A percentile compares a stretch with the other conserved stretches of the same genome.
phyloP scores from a whole-genome alignment of 148 eudicot genomes.

The Camellia lanceoleosa region DNA sequence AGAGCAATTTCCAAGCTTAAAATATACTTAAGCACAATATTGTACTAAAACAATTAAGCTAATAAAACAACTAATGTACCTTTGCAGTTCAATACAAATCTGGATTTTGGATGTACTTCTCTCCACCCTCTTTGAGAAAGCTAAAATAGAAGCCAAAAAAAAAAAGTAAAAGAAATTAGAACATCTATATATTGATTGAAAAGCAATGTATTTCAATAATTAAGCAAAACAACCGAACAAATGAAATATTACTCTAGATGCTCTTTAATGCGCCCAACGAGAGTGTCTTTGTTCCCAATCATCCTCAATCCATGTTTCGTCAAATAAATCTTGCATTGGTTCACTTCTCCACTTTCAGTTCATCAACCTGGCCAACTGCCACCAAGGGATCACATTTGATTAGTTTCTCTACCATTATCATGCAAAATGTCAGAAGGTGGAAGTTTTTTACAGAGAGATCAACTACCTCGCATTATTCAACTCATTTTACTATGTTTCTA shows the following conservation, averaged over 20 bases:
- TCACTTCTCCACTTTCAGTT: conserved; percentile 51
- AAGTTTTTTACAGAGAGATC: too few species aligned
- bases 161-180: background rate
- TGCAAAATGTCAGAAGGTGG: too few species aligned
- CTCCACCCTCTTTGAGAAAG: conserved; percentile 59
- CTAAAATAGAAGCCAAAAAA: conserved; percentile 31
- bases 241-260: conserved; percentile 45
- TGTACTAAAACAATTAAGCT: too few species aligned
- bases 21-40: too few species aligned
- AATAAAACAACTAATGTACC: conserved; percentile 29
- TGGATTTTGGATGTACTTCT: conserved; percentile 61
- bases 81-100: conserved; percentile 76
- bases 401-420: too few species aligned
- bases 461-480: too few species aligned
- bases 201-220: background rate
- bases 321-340: conserved; percentile 75
- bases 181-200: background rate
- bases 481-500: too few species aligned
- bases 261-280: conserved; percentile 66
- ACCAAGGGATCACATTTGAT: conserved; percentile 6
- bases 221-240: conserved; percentile 7
- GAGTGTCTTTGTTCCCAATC: conserved; percentile 59
- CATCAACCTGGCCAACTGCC: conserved; percentile 60
- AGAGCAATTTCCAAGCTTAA: too few species aligned
- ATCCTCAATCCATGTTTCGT: conserved; percentile 71